phyloP scores from a whole-genome alignment of 2,329 filamentous ascomycete species.

The Macrophomina tecta region DNA sequence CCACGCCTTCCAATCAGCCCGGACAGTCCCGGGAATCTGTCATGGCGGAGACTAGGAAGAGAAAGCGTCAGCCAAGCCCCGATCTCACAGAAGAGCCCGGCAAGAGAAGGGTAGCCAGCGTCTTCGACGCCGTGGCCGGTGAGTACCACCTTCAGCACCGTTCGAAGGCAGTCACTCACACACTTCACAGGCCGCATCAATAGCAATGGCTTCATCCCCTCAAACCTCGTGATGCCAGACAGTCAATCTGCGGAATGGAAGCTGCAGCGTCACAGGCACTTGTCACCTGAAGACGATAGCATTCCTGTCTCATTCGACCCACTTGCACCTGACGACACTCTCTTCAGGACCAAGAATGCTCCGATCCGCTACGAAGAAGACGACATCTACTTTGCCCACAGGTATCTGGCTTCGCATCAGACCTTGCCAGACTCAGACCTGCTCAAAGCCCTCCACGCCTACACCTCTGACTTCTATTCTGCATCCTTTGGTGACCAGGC shows the following conservation, averaged over 20 bases:
- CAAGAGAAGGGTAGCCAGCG: constrained; percentile 55
- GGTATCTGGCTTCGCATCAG: constrained; percentile 58
- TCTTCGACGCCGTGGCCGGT: constrained; percentile 74
- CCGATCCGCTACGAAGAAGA: constrained; percentile 72
- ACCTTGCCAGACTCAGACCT: constrained; percentile 72
- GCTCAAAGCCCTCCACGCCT: constrained; percentile 71
- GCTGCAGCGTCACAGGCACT: constrained; percentile 41
- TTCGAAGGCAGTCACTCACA: background rate
- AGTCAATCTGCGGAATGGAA: constrained; percentile 33
- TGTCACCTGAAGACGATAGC: constrained; percentile 47
- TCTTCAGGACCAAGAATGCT: constrained; percentile 70
- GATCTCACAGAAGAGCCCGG: background rate
- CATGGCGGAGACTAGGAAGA: background rate
- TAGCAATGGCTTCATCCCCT: constrained; percentile 49
- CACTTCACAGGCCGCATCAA: constrained; percentile 56
- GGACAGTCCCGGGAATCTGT: background rate
- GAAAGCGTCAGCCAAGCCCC: background rate
- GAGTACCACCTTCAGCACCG: background rate
- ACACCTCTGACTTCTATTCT: constrained; percentile 70
- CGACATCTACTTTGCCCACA: constrained; percentile 73
- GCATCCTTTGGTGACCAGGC: constrained; percentile 31
- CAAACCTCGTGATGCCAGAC: constrained; percentile 41
- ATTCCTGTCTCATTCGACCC: background rate
- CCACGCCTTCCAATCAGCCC: no score
- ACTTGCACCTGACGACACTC: constrained; percentile 66